Evolutionary conservation across 2,329 filamentous ascomycete species (phyloP).

Genomic region (Fusarium anguioides): DNA sequence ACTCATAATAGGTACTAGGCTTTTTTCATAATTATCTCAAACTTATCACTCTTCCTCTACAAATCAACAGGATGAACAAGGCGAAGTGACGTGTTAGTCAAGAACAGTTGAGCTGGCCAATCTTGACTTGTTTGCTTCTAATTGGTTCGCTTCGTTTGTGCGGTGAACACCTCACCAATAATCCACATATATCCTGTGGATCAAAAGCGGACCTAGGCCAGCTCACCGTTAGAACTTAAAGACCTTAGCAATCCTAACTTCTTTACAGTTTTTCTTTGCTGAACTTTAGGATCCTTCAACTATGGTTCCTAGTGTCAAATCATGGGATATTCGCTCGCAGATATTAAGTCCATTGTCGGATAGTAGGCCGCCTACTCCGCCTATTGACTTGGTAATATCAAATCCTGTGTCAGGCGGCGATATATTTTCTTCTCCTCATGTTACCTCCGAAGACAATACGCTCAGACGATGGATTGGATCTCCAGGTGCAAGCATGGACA

Average conservation of each 20-base stretch:
- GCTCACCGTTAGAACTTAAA: background rate
- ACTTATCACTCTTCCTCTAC: no score
- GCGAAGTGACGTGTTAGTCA: no score
- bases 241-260: background rate
- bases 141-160: background rate
- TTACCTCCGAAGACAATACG: background rate
- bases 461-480: background rate
- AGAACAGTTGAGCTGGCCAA: no score
- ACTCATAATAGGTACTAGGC: no score
- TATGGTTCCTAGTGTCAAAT: background rate
- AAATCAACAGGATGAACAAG: no score
- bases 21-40: no score
- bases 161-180: background rate
- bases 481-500: background rate
- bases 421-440: background rate
- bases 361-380: background rate
- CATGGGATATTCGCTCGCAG: background rate
- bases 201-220: background rate
- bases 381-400: no score
- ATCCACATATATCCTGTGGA: background rate
- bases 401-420: no score
- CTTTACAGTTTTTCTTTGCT: background rate
- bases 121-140: background rate
- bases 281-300: background rate
- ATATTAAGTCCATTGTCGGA: background rate